Percentiles rank a stretch among this genome's conserved stretches.
These are phyloP conservation scores for Bryoerythrophyllum caledonicum DNA, from an alignment of 225 moss, liverwort and hornwort species.

Conservation along the genomic window DNA sequence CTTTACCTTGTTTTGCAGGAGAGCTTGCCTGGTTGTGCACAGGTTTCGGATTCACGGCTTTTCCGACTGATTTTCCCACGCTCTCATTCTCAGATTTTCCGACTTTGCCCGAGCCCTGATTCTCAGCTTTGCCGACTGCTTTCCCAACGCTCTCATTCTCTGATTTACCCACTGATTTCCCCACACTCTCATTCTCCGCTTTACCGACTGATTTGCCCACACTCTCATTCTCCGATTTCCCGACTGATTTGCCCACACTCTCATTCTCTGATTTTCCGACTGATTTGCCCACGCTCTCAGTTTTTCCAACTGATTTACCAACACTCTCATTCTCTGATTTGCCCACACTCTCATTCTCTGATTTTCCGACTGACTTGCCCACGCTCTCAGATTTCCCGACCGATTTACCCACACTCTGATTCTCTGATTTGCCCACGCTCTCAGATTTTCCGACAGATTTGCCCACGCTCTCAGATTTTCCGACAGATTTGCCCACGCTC, in stretches of 20 bases:
- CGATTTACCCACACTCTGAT: slow-evolving; percentile 10
- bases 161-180: background rate
- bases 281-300: slow-evolving; percentile 11
- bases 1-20: background rate
- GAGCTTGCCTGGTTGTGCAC: slow-evolving; percentile 19
- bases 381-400: slow-evolving; percentile 15
- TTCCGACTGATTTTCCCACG: slow-evolving; percentile 11
- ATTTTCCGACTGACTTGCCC: slow-evolving; percentile 29
- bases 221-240: background rate
- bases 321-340: background rate
- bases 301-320: background rate
- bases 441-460: slow-evolving; percentile 8
- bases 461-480: slow-evolving; percentile 7
- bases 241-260: slow-evolving; percentile 9
- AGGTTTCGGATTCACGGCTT: background rate
- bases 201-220: slow-evolving; percentile 2
- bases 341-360: slow-evolving; percentile 23
- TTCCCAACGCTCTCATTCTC: slow-evolving; percentile 19
- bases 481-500: background rate
- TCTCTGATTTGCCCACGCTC: background rate
- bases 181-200: slow-evolving; percentile 16
- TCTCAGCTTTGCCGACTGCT: slow-evolving; percentile 11
- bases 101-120: background rate
- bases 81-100: slow-evolving; percentile 22
- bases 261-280: slow-evolving; percentile 24